Evolutionary conservation across 352 stramenopile genomes (phyloP).

Genomic region (Phytophthora pistaciae): DNA sequence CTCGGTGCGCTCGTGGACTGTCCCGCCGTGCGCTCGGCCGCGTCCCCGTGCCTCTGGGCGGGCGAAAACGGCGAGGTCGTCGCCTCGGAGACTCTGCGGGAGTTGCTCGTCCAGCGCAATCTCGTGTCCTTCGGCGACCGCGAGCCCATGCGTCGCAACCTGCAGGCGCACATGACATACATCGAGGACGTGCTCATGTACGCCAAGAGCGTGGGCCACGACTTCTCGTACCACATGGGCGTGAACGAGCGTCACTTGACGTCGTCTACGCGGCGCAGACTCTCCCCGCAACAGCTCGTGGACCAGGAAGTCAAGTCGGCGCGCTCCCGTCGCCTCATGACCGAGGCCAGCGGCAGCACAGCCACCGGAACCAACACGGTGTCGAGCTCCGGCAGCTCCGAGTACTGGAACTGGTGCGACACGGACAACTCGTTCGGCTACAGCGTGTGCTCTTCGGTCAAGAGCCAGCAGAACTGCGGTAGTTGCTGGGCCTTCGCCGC

Average conservation of each 20-base stretch:
- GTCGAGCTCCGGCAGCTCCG: conserved; percentile 27
- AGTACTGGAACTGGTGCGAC: conserved; percentile 80
- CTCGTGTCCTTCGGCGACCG: conserved; percentile 33
- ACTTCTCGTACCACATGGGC: conserved; percentile 75
- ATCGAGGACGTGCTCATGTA: conserved; percentile 78
- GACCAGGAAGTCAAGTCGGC: conserved; percentile 59
- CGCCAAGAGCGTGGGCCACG: conserved; percentile 59
- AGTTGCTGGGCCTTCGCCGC: conserved; percentile 86
- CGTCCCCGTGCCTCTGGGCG: conserved; percentile 62
- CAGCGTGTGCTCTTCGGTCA: conserved; percentile 79
- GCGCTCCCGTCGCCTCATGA: conserved; percentile 33
- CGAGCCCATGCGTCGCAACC: conserved; percentile 49
- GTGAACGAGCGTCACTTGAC: conserved; percentile 71
- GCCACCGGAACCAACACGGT: conserved; percentile 17
- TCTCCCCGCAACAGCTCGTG: conserved; percentile 68
- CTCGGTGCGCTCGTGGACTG: conserved; percentile 69
- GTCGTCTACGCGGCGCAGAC: conserved; percentile 42
- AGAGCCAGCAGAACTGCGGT: conserved; percentile 86
- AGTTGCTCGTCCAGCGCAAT: conserved; percentile 57
- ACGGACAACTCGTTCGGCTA: conserved; percentile 67
- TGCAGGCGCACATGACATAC: conserved; percentile 82
- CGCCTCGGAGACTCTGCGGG: conserved; percentile 46
- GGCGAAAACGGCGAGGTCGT: conserved; percentile 55
- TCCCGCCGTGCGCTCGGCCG: conserved; percentile 24
- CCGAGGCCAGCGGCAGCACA: conserved; percentile 31